phyloP scores from a whole-genome alignment of 495 filamentous ascomycete species.

The Xylaria castorea region DNA sequence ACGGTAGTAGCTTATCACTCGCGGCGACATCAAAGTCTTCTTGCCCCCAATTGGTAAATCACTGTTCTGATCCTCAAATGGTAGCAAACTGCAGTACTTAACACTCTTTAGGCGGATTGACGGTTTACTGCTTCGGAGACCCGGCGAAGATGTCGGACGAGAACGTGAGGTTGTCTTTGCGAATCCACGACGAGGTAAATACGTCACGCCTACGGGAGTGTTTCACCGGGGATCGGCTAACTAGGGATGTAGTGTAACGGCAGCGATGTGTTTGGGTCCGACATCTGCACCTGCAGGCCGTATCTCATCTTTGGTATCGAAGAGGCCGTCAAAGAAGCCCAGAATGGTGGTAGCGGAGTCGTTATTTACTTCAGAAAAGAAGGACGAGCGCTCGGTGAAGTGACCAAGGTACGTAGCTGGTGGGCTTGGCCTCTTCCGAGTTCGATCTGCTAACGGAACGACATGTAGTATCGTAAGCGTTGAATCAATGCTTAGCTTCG shows the following conservation, averaged over 20 bases:
- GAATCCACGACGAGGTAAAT: slow-evolving; percentile 86
- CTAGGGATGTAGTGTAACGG: slow-evolving; percentile 74
- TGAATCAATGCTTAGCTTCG: slow-evolving; percentile 7
- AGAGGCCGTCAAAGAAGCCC: slow-evolving; percentile 95
- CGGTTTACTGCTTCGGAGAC: slow-evolving; percentile 97
- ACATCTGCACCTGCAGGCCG: slow-evolving; percentile 97
- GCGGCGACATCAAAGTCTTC: slow-evolving; percentile 93
- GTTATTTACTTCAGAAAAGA: slow-evolving; percentile 99
- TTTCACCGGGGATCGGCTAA: slow-evolving; percentile 35
- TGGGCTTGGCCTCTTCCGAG: neutral
- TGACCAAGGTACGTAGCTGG: slow-evolving; percentile 74
- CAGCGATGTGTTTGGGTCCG: slow-evolving; percentile 96
- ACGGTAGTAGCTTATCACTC: slow-evolving; percentile 75
- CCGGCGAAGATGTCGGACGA: slow-evolving; percentile 91
- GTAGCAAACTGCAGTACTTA: slow-evolving; percentile 37
- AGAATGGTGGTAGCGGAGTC: slow-evolving; percentile 91
- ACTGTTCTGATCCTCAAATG: neutral
- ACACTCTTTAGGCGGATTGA: slow-evolving; percentile 74
- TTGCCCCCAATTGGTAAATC: slow-evolving; percentile 81
- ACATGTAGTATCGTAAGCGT: slow-evolving; percentile 54
- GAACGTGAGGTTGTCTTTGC: slow-evolving; percentile 81
- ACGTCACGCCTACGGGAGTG: slow-evolving; percentile 13
- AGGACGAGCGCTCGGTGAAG: slow-evolving; percentile 93
- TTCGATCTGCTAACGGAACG: slow-evolving; percentile 26
- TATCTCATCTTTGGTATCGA: slow-evolving; percentile 97